Base-by-base conservation (phyloP, 1,139 yeast genomes). In the Pichia sp. region DNA sequence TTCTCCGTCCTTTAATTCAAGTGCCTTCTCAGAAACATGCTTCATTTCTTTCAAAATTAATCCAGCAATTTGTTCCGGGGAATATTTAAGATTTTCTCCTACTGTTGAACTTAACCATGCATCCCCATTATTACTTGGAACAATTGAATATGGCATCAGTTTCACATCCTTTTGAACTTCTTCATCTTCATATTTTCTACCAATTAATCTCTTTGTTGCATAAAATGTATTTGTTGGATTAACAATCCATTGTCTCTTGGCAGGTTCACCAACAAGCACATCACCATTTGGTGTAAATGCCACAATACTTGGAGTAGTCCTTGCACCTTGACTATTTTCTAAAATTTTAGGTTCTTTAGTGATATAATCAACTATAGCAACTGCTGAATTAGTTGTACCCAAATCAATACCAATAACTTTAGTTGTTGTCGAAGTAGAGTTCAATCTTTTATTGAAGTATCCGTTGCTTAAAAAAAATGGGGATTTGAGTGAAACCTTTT, bases 351-450 rank as follows among this genome's bases (percentile, higher is more conserved):
- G 74, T 28, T 60, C 62, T 29, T 66, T 61, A 1, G 76, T 74
- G 5, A 35, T 18, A 6, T 31, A 18, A 47, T 72, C 69, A 50
- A 79, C 75, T 33, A 79, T 64, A 0, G 91, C 91, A 8, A 81
- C 91, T 1, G 91, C 91, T 13, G 89, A 81, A 54, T 83, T 83
- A 13, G 93, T 83, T 5, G 93, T 83, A 13, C 93, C 93, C 36
- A 83, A 61, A 57, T 83, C 93, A 46, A 83, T 81, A 33, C 93
- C 93, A 38, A 83, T 74, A 3, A 82, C 87, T 44, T 56, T 53
- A 4, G 47, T 35, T 6, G 50, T 37, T 18, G 20, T 20, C 25
- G 37, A 25, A 19, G 41, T 33, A 15, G 41, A 38, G 21, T 28
- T 37, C 5, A 30, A 26, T 15, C 40, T 37, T 29, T 19, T 19